Percentiles rank a stretch among this genome's conserved stretches.
phyloP scores from a whole-genome alignment of 208 protist species.

The Endotrypanum monterogeii region DNA sequence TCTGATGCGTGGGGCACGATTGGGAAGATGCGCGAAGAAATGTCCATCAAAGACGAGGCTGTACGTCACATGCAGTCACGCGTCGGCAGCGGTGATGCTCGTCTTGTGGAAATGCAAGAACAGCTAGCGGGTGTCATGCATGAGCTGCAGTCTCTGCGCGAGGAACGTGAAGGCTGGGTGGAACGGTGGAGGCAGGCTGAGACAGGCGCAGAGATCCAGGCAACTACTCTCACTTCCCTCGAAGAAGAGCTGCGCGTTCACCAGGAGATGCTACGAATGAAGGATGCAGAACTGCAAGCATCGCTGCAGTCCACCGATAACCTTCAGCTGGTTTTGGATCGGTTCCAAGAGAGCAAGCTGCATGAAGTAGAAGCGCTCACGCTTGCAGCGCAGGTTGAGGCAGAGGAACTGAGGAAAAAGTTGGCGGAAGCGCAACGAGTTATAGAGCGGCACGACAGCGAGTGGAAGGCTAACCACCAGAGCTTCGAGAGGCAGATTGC shows the following conservation, averaged over 20 bases:
- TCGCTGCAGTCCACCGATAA: constrained; percentile 22
- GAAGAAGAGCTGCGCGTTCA: constrained; percentile 48
- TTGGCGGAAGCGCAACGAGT: constrained; percentile 4
- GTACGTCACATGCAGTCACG: constrained; percentile 37
- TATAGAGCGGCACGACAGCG: constrained; percentile 19
- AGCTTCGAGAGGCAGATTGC: constrained; percentile 40
- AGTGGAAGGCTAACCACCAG: neutral
- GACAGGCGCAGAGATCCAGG: constrained; percentile 16
- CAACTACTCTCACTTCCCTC: constrained; percentile 19
- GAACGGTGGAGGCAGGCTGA: constrained; percentile 20
- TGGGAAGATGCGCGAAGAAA: constrained; percentile 55
- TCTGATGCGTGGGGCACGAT: constrained; percentile 61
- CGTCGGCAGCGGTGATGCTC: constrained; percentile 32
- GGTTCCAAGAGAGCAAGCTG: constrained; percentile 30
- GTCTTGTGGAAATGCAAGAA: constrained; percentile 32
- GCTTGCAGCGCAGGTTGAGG: constrained; percentile 28
- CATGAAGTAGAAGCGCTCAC: constrained; percentile 31
- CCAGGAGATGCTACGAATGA: constrained; percentile 26
- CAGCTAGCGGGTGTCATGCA: constrained; percentile 26
- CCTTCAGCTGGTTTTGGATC: constrained; percentile 35
- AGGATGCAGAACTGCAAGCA: constrained; percentile 35
- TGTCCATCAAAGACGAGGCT: constrained; percentile 49
- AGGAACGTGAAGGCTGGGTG: constrained; percentile 40
- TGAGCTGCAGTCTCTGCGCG: constrained; percentile 51
- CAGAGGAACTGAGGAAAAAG: constrained; percentile 30